These are phyloP conservation scores for Blastobotrys ciferrii DNA, from an alignment of 1,139 yeast genomes.

Conservation along the genomic window DNA sequence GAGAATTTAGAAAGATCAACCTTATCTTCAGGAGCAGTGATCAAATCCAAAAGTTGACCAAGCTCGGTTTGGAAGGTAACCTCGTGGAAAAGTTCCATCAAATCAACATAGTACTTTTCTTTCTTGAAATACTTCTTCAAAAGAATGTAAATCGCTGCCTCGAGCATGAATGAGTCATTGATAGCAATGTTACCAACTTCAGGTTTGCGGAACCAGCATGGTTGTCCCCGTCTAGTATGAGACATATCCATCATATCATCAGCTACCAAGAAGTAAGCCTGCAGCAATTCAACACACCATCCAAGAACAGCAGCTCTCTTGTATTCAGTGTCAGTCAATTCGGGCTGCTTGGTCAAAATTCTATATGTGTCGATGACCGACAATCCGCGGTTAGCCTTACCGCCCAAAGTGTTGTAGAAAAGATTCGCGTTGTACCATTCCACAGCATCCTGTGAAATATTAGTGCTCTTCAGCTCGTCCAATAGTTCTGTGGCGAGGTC, in stretches of 20 bases:
- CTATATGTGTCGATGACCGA: constrained; percentile 93
- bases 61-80: constrained; percentile 96
- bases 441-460: constrained; percentile 83
- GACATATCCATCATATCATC: constrained; percentile 99
- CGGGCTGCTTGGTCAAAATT: constrained; percentile 68
- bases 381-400: constrained; percentile 93
- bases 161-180: constrained; percentile 96
- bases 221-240: constrained; percentile 96
- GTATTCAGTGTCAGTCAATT: constrained; percentile 66
- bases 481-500: constrained; percentile 73
- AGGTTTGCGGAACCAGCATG: constrained; percentile 86
- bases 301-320: constrained; percentile 86
- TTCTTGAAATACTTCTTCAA: constrained; percentile 84
- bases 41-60: constrained; percentile 92
- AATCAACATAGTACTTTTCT: constrained; percentile 82
- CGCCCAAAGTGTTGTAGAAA: constrained; percentile 91
- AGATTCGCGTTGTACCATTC: constrained; percentile 78
- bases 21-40: constrained; percentile 94
- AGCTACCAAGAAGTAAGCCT: constrained; percentile 95
- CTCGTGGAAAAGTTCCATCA: constrained; percentile 78
- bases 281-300: constrained; percentile 93
- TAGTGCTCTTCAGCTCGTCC: constrained; percentile 60
- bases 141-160: constrained; percentile 86
- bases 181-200: constrained; percentile 91
- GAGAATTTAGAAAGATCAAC: constrained; percentile 89